Conservation (phyloP, 768 basidiomycete species). For the Trametes villosa region DNA sequence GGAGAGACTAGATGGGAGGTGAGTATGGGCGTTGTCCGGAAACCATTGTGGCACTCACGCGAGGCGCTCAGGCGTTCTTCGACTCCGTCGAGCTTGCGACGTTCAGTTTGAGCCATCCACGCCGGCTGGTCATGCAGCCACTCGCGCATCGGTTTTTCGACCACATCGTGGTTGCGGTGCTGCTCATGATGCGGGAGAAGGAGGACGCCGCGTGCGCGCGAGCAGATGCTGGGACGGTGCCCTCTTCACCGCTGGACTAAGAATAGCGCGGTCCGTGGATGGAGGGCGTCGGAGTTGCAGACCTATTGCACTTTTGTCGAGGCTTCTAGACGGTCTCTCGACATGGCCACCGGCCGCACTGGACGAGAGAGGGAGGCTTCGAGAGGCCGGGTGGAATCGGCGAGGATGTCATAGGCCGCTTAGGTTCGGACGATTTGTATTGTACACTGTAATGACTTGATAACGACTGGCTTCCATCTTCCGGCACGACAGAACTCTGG, state of each 20-base stretch:
- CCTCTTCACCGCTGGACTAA: conserved; percentile 1
- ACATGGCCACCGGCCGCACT: not conserved
- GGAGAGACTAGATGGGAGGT: conserved; percentile 27
- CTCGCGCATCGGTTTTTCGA: conserved; percentile 26
- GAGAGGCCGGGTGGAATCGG: not conserved
- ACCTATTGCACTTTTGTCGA: too few relatives aligned
- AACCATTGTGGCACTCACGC: not conserved
- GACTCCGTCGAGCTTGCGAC: conserved; percentile 24
- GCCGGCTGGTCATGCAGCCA: conserved; percentile 28
- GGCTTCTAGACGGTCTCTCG: conserved; percentile 1
- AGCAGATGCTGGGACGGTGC: not conserved
- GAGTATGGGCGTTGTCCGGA: not conserved
- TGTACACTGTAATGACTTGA: not conserved
- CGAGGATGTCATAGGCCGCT: not conserved
- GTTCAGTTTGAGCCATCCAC: conserved; percentile 23
- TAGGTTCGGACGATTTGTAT: not conserved
- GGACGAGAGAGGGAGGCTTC: not conserved
- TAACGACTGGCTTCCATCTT: not conserved
- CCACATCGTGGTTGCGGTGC: conserved; percentile 26
- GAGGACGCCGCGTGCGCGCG: conserved; percentile 12
- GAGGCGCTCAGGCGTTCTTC: conserved; percentile 12
- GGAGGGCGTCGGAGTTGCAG: too few relatives aligned
- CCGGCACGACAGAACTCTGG: not conserved
- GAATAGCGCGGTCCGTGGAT: too few relatives aligned
- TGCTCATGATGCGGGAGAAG: conserved; percentile 33